Evolutionary conservation across 805 yeast species (phyloP), one percentile per base, ranked within the genome.

Genomic region (Tetrapisispora fleetii): DNA sequence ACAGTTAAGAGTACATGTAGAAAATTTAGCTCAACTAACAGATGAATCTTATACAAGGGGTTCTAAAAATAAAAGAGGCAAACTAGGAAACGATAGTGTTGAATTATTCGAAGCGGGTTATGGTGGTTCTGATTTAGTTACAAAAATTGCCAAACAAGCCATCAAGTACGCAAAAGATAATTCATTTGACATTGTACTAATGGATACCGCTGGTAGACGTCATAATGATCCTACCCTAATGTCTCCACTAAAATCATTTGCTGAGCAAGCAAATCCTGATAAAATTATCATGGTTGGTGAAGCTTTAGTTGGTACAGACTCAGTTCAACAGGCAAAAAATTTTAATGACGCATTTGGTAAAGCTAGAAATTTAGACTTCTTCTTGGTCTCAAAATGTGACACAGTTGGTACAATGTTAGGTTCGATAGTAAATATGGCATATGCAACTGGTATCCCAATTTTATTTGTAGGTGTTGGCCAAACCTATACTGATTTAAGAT

Each of bases 231-330:
- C 93, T 17, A 81, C 91, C 50, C 74, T 91, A 53, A 91, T 91
- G 99, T 91, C 96, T 0, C 96, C 97, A 8, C 70, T 91, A 54
- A 95, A 89, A 56, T 87, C 91, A 48, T 91, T 91, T 66, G 98
- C 97, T 17, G 88, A 85, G 58, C 90, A 95, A 45, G 98, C 98
- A 2, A 77, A 87, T 45, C 99, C 98, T 0, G 93, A 91, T 67
- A 91, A 87, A 65, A 91, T 91, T 58, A 90, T 91, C 61, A 93
- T 93, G 98, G 99, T 91, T 18, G 98, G 97, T 39, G 99, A 91
- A 67, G 99, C 99, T 0, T 72, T 91, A 37, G 98, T 91, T 1
- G 99, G 99, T 17, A 90, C 98, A 0, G 99, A 91, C 63, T 87
- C 97, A 1, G 97, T 93, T 3, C 85, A 85, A 65, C 99, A 91